Percentiles rank a stretch among this genome's conserved stretches.
These are phyloP conservation scores for Phalaenopsis aphrodite DNA, from an alignment of 106 monocot genomes.

Conservation along the genomic window DNA sequence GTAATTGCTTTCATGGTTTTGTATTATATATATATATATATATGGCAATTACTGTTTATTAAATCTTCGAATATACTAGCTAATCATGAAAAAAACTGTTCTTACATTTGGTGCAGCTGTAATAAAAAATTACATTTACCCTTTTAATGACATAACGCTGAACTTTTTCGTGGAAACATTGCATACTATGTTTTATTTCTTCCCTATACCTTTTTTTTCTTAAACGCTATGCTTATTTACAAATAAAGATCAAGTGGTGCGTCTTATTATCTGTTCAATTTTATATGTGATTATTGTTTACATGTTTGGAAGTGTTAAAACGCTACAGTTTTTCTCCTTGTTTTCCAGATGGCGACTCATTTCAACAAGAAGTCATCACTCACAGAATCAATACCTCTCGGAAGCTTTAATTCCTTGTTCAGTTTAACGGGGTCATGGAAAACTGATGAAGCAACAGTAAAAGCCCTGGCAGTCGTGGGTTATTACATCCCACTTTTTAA, in stretches of 20 bases:
- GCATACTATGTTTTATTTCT: not conserved
- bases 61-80: not conserved
- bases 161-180: not conserved
- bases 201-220: not conserved
- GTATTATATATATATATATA: not conserved
- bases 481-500: conserved; percentile 56
- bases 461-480: conserved; percentile 69
- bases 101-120: not conserved
- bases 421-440: conserved; percentile 78
- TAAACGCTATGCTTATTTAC: not conserved
- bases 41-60: not conserved
- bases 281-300: not conserved
- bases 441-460: conserved; percentile 53
- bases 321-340: not conserved
- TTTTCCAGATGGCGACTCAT: conserved; percentile 69
- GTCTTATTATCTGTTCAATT: not conserved
- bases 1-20: not conserved
- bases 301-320: not conserved
- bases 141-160: not conserved
- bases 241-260: not conserved
- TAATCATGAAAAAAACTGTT: not conserved
- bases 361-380: conserved; percentile 73
- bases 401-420: conserved; percentile 90
- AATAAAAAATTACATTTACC: not conserved
- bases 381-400: conserved; percentile 53